These are phyloP conservation scores for Chernovozyma aurita DNA, from an alignment of 1,139 yeast genomes.

Conservation along the genomic window DNA sequence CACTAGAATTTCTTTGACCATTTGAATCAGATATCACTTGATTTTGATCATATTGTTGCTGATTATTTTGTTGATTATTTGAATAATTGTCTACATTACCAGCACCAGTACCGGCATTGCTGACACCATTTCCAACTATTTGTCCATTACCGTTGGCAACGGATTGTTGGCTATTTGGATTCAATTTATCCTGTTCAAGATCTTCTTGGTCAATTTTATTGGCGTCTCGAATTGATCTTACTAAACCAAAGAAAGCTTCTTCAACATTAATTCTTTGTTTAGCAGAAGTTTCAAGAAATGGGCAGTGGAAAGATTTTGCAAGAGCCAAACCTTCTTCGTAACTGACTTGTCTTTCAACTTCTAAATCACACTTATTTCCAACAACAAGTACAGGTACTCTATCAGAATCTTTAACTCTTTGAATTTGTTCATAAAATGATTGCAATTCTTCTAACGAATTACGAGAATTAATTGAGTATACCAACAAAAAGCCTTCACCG, in stretches of 20 bases:
- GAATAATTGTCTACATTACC: conserved; percentile 8
- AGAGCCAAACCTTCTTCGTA: conserved; percentile 78
- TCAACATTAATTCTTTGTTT: conserved; percentile 92
- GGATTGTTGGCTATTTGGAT: conserved; percentile 1
- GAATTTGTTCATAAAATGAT: conserved; percentile 77
- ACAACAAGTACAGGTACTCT: conserved; percentile 70
- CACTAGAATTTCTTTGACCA: conserved; percentile 6
- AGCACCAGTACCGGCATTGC: conserved; percentile 8
- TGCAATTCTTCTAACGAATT: conserved; percentile 76
- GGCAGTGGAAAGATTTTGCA: conserved; percentile 71
- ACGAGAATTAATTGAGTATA: conserved; percentile 77
- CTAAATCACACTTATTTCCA: conserved; percentile 61
- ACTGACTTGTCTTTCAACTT: conserved; percentile 74
- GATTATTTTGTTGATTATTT: conserved; percentile 4
- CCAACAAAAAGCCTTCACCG: conserved; percentile 85
- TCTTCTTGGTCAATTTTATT: conserved; percentile 9
- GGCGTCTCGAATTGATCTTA: conserved; percentile 47
- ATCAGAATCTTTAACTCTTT: conserved; percentile 77
- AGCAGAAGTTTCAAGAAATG: conserved; percentile 90
- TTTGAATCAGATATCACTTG: conserved; percentile 4
- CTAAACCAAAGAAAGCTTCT: conserved; percentile 79
- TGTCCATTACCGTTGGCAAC: conserved; percentile 13
- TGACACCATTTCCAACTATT: conserved; percentile 16
- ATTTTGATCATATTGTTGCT: conserved; percentile 5
- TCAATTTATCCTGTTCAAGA: conserved; percentile 6